phyloP scores from a whole-genome alignment of 164 flowering plant genomes.

The Magnolia sinica region DNA sequence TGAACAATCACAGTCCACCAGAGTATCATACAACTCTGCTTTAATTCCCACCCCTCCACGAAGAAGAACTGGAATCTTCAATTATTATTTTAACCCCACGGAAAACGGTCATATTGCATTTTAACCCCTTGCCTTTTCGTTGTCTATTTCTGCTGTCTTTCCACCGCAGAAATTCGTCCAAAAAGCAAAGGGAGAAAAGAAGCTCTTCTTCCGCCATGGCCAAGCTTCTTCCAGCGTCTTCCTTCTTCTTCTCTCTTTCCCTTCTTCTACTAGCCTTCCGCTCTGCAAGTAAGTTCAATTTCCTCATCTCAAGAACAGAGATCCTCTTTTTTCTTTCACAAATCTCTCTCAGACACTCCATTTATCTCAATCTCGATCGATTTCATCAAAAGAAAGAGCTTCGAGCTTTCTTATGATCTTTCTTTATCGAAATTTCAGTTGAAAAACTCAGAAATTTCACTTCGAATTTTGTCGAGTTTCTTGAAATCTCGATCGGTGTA shows the following conservation, averaged over 20 bases:
- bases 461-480: neutral
- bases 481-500: neutral
- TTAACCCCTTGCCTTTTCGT: neutral
- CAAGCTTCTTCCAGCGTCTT: neutral
- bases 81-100: too few species aligned
- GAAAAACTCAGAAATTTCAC: too few species aligned
- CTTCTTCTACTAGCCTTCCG: conserved; percentile 13
- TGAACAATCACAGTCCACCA: too few species aligned
- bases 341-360: too few species aligned
- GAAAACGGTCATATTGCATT: neutral
- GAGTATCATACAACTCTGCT: too few species aligned
- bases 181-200: neutral
- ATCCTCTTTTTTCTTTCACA: too few species aligned
- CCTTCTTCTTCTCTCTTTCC: conserved; percentile 3
- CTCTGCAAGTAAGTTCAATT: conserved; percentile 18
- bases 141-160: neutral
- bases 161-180: neutral
- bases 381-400: neutral
- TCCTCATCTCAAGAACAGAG: neutral
- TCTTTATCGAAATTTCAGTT: too few species aligned
- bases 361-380: neutral
- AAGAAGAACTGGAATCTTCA: too few species aligned
- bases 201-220: conserved; percentile 17
- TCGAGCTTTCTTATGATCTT: too few species aligned
- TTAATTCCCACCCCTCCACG: too few species aligned